Base-by-base conservation (phyloP, 1,284 basidiomycete species). In the Sanghuangporus weigelae region DNA sequence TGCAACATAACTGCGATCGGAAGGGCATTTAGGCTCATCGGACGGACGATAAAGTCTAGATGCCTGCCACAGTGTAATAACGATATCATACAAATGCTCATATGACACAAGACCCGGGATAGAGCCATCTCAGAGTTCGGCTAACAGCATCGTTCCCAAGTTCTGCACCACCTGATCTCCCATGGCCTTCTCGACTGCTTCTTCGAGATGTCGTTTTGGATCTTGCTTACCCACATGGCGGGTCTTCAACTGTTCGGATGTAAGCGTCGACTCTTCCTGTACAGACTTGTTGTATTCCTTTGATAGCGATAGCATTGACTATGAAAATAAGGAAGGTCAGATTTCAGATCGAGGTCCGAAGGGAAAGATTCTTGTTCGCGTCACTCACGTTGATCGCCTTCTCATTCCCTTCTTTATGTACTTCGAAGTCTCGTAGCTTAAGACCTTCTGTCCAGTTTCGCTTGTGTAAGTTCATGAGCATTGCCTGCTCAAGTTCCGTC, bases 401-500 rank as follows among this genome's bases (percentile, higher is more conserved):
- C 77, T 97, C 94, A 72, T 97, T 97, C 39, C 79, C 79, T 75
- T 92, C 85, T 72, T 93, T 93, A 75, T 94, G 90, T 62, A 83
- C 76, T 75, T 91, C 85, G 77, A 97, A 97, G 76, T 98, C 94
- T 62, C 87, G 83, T 71, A 98, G 73, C 74, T 91, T 93, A 68
- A 98, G 79, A 2, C 95, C 96, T 75, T 98, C 95, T 7, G 96
- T 98, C 95, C 95, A 98, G 71, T 96, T 96, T 70, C 94, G 84
- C 76, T 97, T 98, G 80, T 98, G 96, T 71, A 98, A 78, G 75
- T 98, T 98, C 87, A 97, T 92, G 69, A 98, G 76, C 95, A 98
- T 98, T n/a, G 91, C 86, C 74, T 98, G 95, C 76, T 98, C 96
- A 10, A 96, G 84, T 73, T 97, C 95, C 21, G 94, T 96, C 81